phyloP scores from a whole-genome alignment of 2,329 filamentous ascomycete genomes.

The Apiospora koreana region DNA sequence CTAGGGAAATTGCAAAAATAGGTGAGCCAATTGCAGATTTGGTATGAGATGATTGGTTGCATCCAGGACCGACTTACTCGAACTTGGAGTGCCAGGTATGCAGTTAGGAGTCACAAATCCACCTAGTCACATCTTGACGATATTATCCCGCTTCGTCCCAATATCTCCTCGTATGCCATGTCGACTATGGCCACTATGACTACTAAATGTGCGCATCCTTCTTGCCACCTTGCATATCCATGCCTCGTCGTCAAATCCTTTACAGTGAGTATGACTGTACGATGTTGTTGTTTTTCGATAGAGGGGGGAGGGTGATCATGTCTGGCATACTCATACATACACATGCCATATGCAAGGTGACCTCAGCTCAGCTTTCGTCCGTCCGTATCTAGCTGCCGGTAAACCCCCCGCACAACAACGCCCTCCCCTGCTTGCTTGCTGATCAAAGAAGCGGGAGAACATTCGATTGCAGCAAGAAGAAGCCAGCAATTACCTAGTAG shows the following conservation, averaged over 20 bases:
- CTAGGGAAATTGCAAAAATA: constrained; percentile 5
- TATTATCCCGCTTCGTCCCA: background rate
- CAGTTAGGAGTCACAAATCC: background rate
- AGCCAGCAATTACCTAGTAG: background rate
- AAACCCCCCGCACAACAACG: constrained; percentile 1
- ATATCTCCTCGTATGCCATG: background rate
- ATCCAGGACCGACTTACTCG: background rate
- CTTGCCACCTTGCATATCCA: background rate
- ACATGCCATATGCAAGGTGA: constrained; percentile 1
- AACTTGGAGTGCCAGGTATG: background rate
- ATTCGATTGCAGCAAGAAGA: constrained; percentile 6
- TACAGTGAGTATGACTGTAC: too few species aligned
- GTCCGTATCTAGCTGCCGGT: background rate
- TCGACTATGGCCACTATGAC: background rate
- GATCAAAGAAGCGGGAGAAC: constrained; percentile 9
- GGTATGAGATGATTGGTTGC: background rate
- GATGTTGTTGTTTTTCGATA: background rate
- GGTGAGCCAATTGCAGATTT: constrained; percentile 4
- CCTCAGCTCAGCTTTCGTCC: background rate
- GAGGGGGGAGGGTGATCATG: background rate
- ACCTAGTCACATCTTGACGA: background rate
- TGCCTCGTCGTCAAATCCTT: background rate
- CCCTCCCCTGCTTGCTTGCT: background rate
- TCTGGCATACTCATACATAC: background rate
- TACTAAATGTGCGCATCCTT: background rate